These are phyloP conservation scores for Wickerhamomyces bisporus DNA, from an alignment of 805 yeast species.

Conservation along the genomic window DNA sequence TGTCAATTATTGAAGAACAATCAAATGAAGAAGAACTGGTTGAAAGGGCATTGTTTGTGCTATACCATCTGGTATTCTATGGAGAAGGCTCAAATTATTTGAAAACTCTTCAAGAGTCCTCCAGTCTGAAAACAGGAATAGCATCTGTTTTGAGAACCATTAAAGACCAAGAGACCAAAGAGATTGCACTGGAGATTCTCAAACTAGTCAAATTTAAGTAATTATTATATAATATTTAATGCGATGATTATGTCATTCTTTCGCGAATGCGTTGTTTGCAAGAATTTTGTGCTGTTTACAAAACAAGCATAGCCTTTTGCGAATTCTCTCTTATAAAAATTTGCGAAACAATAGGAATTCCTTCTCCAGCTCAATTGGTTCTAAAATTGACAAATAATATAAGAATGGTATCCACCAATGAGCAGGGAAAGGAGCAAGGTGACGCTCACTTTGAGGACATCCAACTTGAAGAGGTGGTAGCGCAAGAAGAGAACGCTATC, in stretches of 20 bases:
- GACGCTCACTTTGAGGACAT: no score
- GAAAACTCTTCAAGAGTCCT: conserved; percentile 2
- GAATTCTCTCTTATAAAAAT: no score
- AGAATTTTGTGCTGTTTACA: no score
- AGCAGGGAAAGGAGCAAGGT: no score
- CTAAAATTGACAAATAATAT: no score
- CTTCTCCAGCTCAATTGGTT: no score
- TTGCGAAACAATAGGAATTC: no score
- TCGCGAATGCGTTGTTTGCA: background rate
- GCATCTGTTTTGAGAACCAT: background rate
- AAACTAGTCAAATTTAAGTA: conserved; percentile 3
- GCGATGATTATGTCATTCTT: background rate
- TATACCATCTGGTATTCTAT: conserved; percentile 20
- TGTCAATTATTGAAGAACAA: conserved; percentile 24
- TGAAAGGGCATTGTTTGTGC: conserved; percentile 28
- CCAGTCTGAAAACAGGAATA: conserved; percentile 5
- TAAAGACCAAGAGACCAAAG: conserved; percentile 6
- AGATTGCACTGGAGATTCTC: conserved; percentile 15
- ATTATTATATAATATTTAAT: background rate
- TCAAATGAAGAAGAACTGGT: conserved; percentile 25
- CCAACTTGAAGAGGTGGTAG: background rate
- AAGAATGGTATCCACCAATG: no score
- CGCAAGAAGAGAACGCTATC: background rate
- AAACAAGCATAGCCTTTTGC: background rate
- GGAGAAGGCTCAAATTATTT: conserved; percentile 15